Evolutionary conservation across 768 basidiomycete species (phyloP), one percentile per base, ranked within the genome.

Genomic region (Boletus pseudopeckii): DNA sequence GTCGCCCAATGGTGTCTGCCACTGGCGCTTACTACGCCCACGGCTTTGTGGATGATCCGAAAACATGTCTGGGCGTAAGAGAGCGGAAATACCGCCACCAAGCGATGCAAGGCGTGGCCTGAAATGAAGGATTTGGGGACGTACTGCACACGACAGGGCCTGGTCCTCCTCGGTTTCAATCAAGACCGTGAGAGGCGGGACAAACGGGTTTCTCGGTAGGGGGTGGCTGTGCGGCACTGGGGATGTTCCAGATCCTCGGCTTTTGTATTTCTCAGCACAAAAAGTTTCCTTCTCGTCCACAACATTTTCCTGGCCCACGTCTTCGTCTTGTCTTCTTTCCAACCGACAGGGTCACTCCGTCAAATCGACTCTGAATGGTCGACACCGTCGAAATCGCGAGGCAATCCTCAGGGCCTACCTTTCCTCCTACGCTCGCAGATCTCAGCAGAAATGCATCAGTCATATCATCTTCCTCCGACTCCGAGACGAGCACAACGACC

Each of bases 381-480:
- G 33, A 59, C 57, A 2, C 13, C 45, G 5, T 44, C 14, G 22
- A 42, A 1, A 20, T 36, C 33, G 39, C 55, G 15, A 20, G 28
- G 28, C 58, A 34, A 7, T 18, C 37, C 13, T 30, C 38, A 45
- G 48, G 33, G 22, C 62, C 60, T 3, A 49, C 68, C 28, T 63
- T 64, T 15, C 63, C 70, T 4, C 77, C 74, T 3, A 72, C 75
- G 0, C 74, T 89, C 52, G 82, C 84, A 45, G 82, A 85, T 66
- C 78, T 89, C 47, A 85, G 83, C 73, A 80, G 88, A 67, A 88
- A 88, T 74, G 78, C 87, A 1, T 88, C 87, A 13, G 88, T 86
- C 65, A 86, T 89, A 52, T 88, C 82, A 3, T 78, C 86, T 0
- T 82, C 78, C 39, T 84, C 82, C 56, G 79, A 77, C 64, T 84